Evolutionary conservation across 495 filamentous ascomycete genomes (phyloP).

Genomic region (Xylaria nigripes): DNA sequence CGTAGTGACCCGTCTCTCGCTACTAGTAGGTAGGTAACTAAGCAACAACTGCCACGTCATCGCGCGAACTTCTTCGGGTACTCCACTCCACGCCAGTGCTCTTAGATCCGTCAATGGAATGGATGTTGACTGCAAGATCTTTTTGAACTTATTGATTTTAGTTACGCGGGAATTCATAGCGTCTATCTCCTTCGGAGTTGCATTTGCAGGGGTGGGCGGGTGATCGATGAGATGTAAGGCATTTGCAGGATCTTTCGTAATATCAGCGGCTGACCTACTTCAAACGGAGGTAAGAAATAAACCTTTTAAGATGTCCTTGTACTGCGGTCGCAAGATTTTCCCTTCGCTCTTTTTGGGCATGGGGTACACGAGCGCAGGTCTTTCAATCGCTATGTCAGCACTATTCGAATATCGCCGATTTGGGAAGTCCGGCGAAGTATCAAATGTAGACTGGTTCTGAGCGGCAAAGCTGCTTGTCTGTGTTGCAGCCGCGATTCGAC

Average conservation of each 20-base stretch:
- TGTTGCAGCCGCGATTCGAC: conserved; percentile 41
- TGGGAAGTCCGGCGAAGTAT: conserved; percentile 29
- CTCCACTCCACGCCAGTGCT: conserved; percentile 81
- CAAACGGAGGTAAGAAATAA: conserved; percentile 8
- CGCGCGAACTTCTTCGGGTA: conserved; percentile 88
- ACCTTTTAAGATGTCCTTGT: conserved; percentile 89
- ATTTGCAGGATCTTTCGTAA: conserved; percentile 73
- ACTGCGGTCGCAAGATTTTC: conserved; percentile 93
- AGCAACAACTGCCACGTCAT: conserved; percentile 98
- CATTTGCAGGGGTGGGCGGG: conserved; percentile 63
- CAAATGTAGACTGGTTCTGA: conserved; percentile 19
- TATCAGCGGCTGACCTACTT: conserved; percentile 11
- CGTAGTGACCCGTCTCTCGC: conserved; percentile 80
- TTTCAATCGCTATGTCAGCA: conserved; percentile 84
- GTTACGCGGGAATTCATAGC: conserved; percentile 80
- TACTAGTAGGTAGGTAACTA: conserved; percentile 90
- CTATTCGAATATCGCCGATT: conserved; percentile 57
- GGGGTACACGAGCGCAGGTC: conserved; percentile 81
- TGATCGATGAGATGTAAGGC: conserved; percentile 90
- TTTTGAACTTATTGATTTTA: conserved; percentile 98
- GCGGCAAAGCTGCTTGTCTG: conserved; percentile 21
- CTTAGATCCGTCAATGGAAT: conserved; percentile 79
- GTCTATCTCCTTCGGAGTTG: conserved; percentile 76
- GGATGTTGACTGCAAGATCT: conserved; percentile 80
- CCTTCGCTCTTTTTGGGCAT: conserved; percentile 78